phyloP scores from a whole-genome alignment of 1,284 basidiomycete genomes.

The Heliocybe sulcata region DNA sequence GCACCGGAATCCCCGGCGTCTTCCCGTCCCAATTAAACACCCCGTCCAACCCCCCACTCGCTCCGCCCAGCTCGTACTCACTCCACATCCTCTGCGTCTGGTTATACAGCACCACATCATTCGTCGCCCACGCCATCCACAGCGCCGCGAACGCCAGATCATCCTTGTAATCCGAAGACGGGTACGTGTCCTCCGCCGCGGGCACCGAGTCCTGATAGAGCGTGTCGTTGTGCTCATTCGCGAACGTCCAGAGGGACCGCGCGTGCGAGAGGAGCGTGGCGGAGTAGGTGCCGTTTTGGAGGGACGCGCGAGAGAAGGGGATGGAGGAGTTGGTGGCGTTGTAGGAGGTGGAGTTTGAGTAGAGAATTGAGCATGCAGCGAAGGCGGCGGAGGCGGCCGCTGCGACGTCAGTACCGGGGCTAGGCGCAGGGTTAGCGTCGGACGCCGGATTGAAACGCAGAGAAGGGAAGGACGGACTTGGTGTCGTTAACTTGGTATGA shows the following conservation, averaged over 20 bases:
- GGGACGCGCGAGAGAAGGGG: constrained; percentile 52
- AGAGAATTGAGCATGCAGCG: constrained; percentile 78
- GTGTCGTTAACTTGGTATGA: constrained; percentile 75
- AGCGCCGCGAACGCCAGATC: constrained; percentile 72
- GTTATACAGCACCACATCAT: constrained; percentile 50
- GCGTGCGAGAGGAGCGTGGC: constrained; percentile 67
- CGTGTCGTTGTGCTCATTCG: constrained; percentile 43
- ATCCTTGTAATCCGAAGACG: constrained; percentile 65
- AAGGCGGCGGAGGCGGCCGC: constrained; percentile 82
- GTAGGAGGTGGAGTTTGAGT: constrained; percentile 48
- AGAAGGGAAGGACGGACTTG: constrained; percentile 19
- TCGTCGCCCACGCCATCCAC: constrained; percentile 68
- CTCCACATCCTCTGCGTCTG: constrained; percentile 62
- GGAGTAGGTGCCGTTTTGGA: constrained; percentile 74
- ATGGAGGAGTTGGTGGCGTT: constrained; percentile 32
- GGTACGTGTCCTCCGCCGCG: constrained; percentile 57
- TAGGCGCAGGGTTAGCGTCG: constrained; percentile 8
- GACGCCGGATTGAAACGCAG: neutral
- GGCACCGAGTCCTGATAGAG: constrained; percentile 66
- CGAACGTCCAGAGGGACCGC: constrained; percentile 64
- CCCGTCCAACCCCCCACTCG: constrained; percentile 25
- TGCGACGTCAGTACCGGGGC: constrained; percentile 86
- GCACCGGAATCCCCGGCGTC: constrained; percentile 65
- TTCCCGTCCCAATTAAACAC: constrained; percentile 92
- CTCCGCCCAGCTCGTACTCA: constrained; percentile 44